phyloP scores from a whole-genome alignment of 306 rosid species.

The Cucumis melo region DNA sequence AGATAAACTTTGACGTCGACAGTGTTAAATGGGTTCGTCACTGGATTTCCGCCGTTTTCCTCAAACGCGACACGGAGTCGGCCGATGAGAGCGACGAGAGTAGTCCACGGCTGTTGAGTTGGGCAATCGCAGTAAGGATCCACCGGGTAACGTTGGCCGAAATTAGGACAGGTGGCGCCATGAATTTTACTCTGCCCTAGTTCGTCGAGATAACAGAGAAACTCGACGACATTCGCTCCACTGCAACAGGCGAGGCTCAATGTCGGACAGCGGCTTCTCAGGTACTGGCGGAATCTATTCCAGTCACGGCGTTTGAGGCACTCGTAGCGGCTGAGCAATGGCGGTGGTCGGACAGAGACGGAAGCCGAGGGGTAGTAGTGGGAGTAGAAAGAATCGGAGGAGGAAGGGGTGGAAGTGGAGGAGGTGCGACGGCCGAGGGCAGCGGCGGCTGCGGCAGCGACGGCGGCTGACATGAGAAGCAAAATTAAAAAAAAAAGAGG shows the following conservation, averaged over 20 bases:
- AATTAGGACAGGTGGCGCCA: background rate
- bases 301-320: conserved; percentile 4
- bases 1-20: background rate
- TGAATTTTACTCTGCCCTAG: background rate
- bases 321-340: conserved; percentile 7
- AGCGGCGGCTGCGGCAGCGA: conserved; percentile 5
- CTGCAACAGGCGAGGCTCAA: background rate
- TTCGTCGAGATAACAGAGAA: background rate
- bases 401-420: background rate
- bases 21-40: background rate
- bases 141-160: background rate
- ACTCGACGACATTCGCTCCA: background rate
- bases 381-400: background rate
- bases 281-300: conserved; percentile 4
- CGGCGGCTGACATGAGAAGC: conserved; percentile 1
- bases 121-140: conserved; percentile 1
- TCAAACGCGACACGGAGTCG: conserved; percentile 8
- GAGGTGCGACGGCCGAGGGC: background rate
- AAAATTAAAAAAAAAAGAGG: background rate
- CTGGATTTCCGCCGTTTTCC: conserved; percentile 9
- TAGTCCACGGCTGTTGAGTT: background rate
- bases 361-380: background rate
- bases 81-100: background rate
- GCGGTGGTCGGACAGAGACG: background rate
- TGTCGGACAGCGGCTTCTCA: background rate